Evolutionary conservation across 176 grass and related monocot genomes (phyloP), one percentile per base, ranked within the genome.

Genomic region (Bonia amplexicaulis): DNA sequence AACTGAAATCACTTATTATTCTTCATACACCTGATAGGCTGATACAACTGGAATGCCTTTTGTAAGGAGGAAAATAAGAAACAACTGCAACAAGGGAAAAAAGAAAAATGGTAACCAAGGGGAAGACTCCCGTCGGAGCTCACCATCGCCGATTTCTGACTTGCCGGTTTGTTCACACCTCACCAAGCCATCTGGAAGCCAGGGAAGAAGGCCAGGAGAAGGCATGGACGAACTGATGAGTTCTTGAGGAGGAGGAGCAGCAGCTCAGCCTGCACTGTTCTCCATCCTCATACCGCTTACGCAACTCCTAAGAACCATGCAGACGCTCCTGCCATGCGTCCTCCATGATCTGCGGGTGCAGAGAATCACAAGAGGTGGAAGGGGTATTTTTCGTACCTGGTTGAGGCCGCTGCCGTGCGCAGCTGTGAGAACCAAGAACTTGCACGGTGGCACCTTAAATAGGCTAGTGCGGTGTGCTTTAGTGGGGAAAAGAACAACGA

Each of bases 71-170:
- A 20, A 33, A 37, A 59, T 16, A 40, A 46, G 47, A 13, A 65
- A 31, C 29, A 54, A 33, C 47, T 69, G 1, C 61, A 40, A 40
- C n/a, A 67, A 73, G 44, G 14, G 26, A 52, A 33, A 48, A 68
- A 81, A 29, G 20, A 42, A 66, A 75, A 59, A 40, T 45, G 58
- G 26, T 82, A 86, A 82, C 62, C 39, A 68, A 87, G 12, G 15
- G 26, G 85, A 76, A 57, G 71, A 54, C 71, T 87, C 85, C 85
- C n/a, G 62, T 1, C 23, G 79, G 71, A 87, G 79, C 79, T 82
- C 79, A 82, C 62, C 51, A 76, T 87, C 23, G 85, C 79, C 85
- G 78, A 82, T 87, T 69, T 69, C 25, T 86, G 77, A 87, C 85
- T 82, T 87, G 85, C 79, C 79, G 79, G 22, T 87, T 17, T 69